Evolutionary conservation across 257 asterid species (phyloP), one percentile per base, ranked within the genome.

Genomic region (Rhazya stricta): DNA sequence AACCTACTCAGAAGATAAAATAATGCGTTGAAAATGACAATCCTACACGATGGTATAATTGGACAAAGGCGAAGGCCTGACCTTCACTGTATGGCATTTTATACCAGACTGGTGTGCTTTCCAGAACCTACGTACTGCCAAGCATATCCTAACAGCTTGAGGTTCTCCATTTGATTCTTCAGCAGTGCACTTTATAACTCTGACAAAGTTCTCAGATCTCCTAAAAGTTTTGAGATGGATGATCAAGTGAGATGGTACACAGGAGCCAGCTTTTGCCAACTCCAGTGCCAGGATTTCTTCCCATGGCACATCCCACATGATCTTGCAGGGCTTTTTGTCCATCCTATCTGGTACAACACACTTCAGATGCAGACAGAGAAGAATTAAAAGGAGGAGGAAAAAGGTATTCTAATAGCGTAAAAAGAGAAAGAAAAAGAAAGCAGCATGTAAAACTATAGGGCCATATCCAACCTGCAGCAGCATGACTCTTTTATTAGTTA

Each of bases 271-370:
- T 92, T 91, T 95, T 67, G 97, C 99, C 88, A 92, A 81, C 80
- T 95, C 99, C 71, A 95, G 89, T 65, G 97, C 77, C 90, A 95
- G 77, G 71, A 95, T 83, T 66, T 92, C 94, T 82, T 89, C 94
- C 99, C 99, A 95, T 32, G 93, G 90, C 58, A 92, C 98, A 83
- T 92, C 98, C 99, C 99, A 95, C 89, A 83, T 85, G 84, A 95
- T 95, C 84, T 91, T 95, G 93, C 99, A 90, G 70, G 99, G 99
- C 75, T 82, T 91, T 83, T 77, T 86, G 73, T 92, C 99, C 96
- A 89, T 83, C 86, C 67, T 88, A 85, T 92, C 97, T 67, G 87
- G 91, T 63, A 86, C 87, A 78, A 79, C 67, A 85, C 92, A 92
- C 99, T 92, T 77, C 80, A 65, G 79, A 82, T 23, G 69, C 84